A percentile compares a stretch with the other conserved stretches of the same genome.
Conservation (phyloP, 2,329 filamentous ascomycete genomes). For the Dryadomyces quercivorus region DNA sequence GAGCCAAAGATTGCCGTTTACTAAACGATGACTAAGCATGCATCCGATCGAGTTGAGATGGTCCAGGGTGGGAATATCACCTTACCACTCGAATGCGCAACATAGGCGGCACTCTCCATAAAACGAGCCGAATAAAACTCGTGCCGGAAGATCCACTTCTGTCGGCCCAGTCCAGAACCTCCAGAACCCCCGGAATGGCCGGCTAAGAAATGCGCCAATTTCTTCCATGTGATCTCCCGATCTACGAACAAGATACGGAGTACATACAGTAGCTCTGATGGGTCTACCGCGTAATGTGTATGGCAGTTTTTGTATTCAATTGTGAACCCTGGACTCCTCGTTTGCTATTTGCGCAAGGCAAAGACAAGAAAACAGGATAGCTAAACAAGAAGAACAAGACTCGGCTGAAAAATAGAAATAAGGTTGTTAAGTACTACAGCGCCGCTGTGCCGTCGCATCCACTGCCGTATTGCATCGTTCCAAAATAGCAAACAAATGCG, state of each 20-base stretch:
- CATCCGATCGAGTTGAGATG: too few relatives aligned
- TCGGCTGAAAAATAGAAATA: background rate
- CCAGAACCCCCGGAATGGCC: background rate
- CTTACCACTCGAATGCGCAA: too few relatives aligned
- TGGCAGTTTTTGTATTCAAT: background rate
- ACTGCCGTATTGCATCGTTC: background rate
- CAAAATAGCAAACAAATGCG: background rate
- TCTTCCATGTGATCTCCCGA: background rate
- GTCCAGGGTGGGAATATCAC: too few relatives aligned
- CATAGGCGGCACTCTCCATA: too few relatives aligned
- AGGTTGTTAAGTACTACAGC: background rate
- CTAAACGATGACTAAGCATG: too few relatives aligned
- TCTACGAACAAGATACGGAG: background rate
- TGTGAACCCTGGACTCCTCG: background rate
- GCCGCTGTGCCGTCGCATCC: background rate
- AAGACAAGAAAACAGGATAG: background rate
- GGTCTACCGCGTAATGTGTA: background rate
- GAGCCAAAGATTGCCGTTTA: too few relatives aligned
- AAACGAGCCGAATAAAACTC: too few relatives aligned
- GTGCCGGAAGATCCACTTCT: too few relatives aligned
- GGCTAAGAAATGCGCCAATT: background rate
- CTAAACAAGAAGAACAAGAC: background rate
- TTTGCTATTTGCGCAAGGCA: background rate
- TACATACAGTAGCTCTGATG: background rate
- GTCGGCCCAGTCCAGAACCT: background rate